Conservation (phyloP, 768 basidiomycete genomes). For the Podaxis sp. region DNA sequence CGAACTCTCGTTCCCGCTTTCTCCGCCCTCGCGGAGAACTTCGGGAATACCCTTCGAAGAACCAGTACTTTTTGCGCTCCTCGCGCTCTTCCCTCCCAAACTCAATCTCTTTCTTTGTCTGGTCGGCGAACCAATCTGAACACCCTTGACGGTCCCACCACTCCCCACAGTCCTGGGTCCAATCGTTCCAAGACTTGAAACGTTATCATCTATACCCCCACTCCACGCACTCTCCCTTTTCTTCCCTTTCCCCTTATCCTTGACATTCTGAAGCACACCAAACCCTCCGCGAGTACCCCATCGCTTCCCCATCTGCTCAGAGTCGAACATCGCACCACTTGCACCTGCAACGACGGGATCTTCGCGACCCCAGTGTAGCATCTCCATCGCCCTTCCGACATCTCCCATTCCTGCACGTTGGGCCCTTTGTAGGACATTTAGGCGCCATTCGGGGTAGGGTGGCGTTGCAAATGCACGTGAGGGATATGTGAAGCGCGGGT, state of each 20-base stretch:
- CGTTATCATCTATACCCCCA: slow-evolving; percentile 7
- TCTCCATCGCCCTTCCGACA: slow-evolving; percentile 53
- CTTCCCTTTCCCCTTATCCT: slow-evolving; percentile 20
- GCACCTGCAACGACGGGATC: slow-evolving; percentile 16
- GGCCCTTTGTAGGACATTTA: slow-evolving; percentile 48
- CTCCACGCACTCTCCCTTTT: slow-evolving; percentile 8
- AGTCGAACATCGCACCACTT: slow-evolving; percentile 9
- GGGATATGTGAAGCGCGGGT: slow-evolving; percentile 13
- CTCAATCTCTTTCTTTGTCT: slow-evolving; percentile 9
- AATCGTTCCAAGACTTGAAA: slow-evolving; percentile 15
- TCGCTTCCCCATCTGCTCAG: background rate
- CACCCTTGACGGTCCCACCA: slow-evolving; percentile 17
- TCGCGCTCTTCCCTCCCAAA: slow-evolving; percentile 13
- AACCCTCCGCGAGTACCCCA: slow-evolving; percentile 15
- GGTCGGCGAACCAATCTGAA: slow-evolving; percentile 11
- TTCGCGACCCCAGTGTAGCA: slow-evolving; percentile 25
- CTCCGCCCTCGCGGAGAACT: slow-evolving; percentile 2
- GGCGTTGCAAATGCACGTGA: slow-evolving; percentile 36
- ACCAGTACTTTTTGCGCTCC: background rate
- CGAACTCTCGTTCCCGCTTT: slow-evolving; percentile 13
- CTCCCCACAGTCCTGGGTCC: slow-evolving; percentile 15
- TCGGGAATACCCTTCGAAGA: slow-evolving; percentile 1
- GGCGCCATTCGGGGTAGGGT: slow-evolving; percentile 70
- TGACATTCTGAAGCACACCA: slow-evolving; percentile 1
- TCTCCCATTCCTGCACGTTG: slow-evolving; percentile 59